These are phyloP conservation scores for Hanseniaspora lindneri DNA, from an alignment of 805 yeast genomes.

Conservation along the genomic window DNA sequence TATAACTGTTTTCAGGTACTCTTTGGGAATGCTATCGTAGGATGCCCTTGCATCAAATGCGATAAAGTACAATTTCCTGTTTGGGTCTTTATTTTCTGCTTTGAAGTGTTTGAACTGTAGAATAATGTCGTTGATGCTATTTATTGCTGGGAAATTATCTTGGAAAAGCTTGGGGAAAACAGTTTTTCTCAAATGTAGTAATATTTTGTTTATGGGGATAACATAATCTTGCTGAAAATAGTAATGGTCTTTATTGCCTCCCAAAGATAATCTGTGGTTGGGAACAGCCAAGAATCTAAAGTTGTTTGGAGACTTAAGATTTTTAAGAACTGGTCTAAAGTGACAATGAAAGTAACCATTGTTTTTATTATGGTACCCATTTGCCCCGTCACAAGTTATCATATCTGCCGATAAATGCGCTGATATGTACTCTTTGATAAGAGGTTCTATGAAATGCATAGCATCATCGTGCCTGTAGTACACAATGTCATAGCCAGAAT, in stretches of 20 bases:
- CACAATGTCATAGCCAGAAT: conserved; percentile 28
- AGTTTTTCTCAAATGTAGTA: conserved; percentile 28
- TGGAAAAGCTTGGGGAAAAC: conserved; percentile 10
- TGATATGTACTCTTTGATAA: conserved; percentile 34
- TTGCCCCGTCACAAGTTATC: not conserved
- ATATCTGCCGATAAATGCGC: conserved; percentile 28
- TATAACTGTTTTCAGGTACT: conserved; percentile 31
- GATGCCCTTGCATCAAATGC: conserved; percentile 71
- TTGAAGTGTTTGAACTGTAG: conserved; percentile 32
- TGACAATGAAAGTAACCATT: conserved; percentile 30
- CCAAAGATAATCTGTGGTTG: conserved; percentile 27
- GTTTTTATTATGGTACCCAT: conserved; percentile 16
- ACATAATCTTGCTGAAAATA: conserved; percentile 32
- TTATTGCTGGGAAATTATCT: conserved; percentile 21
- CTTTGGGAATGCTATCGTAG: conserved; percentile 57
- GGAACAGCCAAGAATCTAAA: conserved; percentile 55
- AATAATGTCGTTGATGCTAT: conserved; percentile 39
- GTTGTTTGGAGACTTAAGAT: conserved; percentile 28
- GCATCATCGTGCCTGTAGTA: conserved; percentile 53
- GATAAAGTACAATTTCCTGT: conserved; percentile 32
- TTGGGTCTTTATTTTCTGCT: conserved; percentile 13
- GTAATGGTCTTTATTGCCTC: conserved; percentile 28
- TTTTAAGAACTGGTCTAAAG: conserved; percentile 49
- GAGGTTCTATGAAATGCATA: conserved; percentile 35
- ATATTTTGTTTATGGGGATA: conserved; percentile 34